Evolutionary conservation across 257 asterid species (phyloP).

Genomic region (Solanum habrochaites): DNA sequence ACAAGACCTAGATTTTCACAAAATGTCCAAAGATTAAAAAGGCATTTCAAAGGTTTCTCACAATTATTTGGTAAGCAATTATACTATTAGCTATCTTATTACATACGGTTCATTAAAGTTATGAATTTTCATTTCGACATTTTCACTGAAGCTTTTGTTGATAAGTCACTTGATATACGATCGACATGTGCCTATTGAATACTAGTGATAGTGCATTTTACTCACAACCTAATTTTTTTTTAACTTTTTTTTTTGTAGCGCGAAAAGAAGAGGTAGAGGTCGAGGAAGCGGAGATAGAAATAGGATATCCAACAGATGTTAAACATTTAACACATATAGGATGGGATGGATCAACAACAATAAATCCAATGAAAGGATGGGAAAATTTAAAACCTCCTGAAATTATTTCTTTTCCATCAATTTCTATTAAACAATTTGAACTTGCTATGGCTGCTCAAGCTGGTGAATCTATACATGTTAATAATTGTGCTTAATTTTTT

Average conservation of each 20-base stretch:
- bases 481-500: neutral
- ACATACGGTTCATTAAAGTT: too few relatives aligned
- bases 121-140: neutral
- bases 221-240: neutral
- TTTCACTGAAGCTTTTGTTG: fast-evolving
- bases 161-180: neutral
- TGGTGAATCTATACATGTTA: neutral
- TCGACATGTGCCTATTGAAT: neutral
- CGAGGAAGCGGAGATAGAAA: neutral
- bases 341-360: conserved; percentile 4
- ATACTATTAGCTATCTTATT: neutral
- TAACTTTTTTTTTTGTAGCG: neutral
- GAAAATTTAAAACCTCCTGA: conserved; percentile 25
- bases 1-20: neutral
- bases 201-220: neutral
- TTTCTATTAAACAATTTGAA: conserved; percentile 46
- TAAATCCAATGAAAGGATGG: neutral
- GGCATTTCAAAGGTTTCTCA: neutral
- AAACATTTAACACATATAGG: conserved; percentile 3
- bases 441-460: conserved; percentile 60
- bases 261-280: neutral
- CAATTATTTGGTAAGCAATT: neutral
- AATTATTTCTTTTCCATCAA: conserved; percentile 31
- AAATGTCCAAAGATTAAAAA: neutral
- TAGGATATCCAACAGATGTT: conserved; percentile 3